These are phyloP conservation scores for Coemansia sp. DNA, from an alignment of 192 early-diverging fungal genomes.

Conservation along the genomic window DNA sequence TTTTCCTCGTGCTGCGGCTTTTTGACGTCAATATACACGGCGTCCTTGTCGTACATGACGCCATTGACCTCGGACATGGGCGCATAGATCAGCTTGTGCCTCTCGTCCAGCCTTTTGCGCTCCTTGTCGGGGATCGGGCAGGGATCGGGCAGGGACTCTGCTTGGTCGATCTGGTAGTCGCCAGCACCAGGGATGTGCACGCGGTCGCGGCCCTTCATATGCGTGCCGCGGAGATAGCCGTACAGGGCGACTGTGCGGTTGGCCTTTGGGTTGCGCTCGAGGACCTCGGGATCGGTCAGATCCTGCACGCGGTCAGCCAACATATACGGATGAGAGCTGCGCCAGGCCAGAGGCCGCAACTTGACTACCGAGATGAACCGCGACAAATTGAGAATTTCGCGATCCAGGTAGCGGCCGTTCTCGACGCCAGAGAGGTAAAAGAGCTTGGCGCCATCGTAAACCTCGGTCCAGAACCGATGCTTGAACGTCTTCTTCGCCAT, in stretches of 20 bases:
- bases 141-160: conserved; percentile 86
- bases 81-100: conserved; percentile 96
- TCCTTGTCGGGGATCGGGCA: conserved; percentile 98
- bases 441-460: conserved; percentile 98
- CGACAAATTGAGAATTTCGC: conserved; percentile 92
- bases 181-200: conserved; percentile 97
- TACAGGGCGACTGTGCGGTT: conserved; percentile 95
- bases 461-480: conserved; percentile 99
- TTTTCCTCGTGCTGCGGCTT: conserved; percentile 61
- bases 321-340: conserved; percentile 97
- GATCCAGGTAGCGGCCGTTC: conserved; percentile 92
- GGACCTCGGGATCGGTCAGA: conserved; percentile 87
- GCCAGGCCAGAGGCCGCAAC: conserved; percentile 95
- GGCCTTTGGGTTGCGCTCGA: conserved; percentile 79
- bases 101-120: conserved; percentile 86
- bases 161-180: conserved; percentile 77
- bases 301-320: conserved; percentile 98
- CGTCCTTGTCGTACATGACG: conserved; percentile 99
- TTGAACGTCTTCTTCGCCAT: conserved; percentile 93
- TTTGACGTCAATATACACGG: conserved; percentile 96
- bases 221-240: conserved; percentile 94
- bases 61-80: conserved; percentile 99
- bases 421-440: conserved; percentile 98
- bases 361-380: conserved; percentile 99
- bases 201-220: conserved; percentile 83